A percentile compares a stretch with the other conserved stretches of the same genome.
Conservation (phyloP, 148 eudicot species). For the Amaranthus hypochondriacus region DNA sequence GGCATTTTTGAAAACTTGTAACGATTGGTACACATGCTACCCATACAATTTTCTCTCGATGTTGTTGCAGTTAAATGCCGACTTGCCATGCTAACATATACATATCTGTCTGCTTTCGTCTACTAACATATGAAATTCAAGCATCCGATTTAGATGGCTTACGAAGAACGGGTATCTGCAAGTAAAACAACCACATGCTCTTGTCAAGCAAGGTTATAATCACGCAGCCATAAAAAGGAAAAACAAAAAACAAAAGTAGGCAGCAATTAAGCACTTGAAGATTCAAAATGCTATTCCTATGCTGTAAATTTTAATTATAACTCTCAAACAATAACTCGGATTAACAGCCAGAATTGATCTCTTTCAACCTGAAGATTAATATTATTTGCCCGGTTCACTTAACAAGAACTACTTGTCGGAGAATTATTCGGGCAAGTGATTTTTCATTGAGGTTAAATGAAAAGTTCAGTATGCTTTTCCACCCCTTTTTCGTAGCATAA, state of each 20-base stretch:
- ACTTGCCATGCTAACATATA: background rate
- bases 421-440: background rate
- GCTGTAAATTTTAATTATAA: no score
- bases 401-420: background rate
- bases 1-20: background rate
- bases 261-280: background rate
- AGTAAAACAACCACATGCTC: conserved; percentile 20
- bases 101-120: background rate
- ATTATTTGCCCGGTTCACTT: background rate
- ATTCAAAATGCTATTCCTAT: background rate
- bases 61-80: background rate
- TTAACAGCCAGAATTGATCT: no score
- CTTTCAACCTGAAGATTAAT: no score
- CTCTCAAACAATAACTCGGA: no score
- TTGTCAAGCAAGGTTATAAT: background rate
- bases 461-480: background rate
- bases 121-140: conserved; percentile 1
- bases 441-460: background rate
- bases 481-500: background rate
- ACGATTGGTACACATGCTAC: background rate
- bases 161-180: conserved; percentile 52
- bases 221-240: background rate
- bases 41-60: background rate
- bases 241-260: no score
- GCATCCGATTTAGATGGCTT: conserved; percentile 28